These are phyloP conservation scores for Russula sp. DNA, from an alignment of 768 basidiomycete genomes.

Conservation along the genomic window DNA sequence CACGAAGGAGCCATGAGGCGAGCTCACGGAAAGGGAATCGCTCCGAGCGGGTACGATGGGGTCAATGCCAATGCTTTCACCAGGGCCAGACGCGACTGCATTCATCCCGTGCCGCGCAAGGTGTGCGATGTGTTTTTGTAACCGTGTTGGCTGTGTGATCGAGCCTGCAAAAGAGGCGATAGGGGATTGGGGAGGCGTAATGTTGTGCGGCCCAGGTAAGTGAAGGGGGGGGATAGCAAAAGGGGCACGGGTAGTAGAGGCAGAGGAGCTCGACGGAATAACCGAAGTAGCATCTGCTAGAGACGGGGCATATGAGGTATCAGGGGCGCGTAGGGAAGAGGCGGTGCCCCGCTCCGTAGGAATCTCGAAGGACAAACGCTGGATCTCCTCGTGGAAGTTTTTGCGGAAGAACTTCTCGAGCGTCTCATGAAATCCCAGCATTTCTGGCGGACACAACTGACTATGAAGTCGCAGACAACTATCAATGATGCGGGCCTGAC, in stretches of 20 bases:
- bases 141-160: slow-evolving; percentile 53
- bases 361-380: slow-evolving; percentile 57
- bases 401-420: slow-evolving; percentile 80
- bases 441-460: slow-evolving; percentile 76
- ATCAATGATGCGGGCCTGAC: slow-evolving; percentile 71
- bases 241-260: slow-evolving; percentile 21
- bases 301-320: slow-evolving; percentile 19
- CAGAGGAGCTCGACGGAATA: slow-evolving; percentile 33
- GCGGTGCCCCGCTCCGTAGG: slow-evolving; percentile 38
- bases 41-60: slow-evolving; percentile 33
- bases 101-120: slow-evolving; percentile 79
- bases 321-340: slow-evolving; percentile 9
- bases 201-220: slow-evolving; percentile 37
- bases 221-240: slow-evolving; percentile 50
- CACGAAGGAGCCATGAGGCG: slow-evolving; percentile 69
- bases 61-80: slow-evolving; percentile 37
- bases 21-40: slow-evolving; percentile 58
- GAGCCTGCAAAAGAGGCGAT: slow-evolving; percentile 20
- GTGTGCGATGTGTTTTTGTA: slow-evolving; percentile 77
- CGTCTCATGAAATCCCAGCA: slow-evolving; percentile 89
- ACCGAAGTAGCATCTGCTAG: slow-evolving; percentile 37
- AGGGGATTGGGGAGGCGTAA: slow-evolving; percentile 42
- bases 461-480: slow-evolving; percentile 80
- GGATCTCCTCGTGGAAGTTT: slow-evolving; percentile 80
- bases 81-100: slow-evolving; percentile 72